These are phyloP conservation scores for Brassica incana DNA, from an alignment of 345 rosid genomes.

Conservation along the genomic window DNA sequence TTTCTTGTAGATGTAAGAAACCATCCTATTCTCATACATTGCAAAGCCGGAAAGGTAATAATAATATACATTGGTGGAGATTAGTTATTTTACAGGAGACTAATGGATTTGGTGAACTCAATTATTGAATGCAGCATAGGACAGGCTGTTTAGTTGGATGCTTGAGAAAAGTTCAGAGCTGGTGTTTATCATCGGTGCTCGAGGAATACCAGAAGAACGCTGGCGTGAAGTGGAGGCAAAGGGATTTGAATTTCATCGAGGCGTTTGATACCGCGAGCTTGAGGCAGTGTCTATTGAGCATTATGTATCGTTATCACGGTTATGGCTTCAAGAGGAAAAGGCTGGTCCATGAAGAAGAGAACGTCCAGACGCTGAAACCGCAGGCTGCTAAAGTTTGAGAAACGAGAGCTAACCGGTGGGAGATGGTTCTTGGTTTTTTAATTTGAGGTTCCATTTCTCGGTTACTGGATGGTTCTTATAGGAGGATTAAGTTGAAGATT, in stretches of 20 bases:
- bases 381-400: slow-evolving; percentile 36
- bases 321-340: slow-evolving; percentile 66
- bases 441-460: neutral
- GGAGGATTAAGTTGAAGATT: neutral
- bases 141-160: slow-evolving; percentile 88
- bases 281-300: slow-evolving; percentile 66
- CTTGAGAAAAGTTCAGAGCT: slow-evolving; percentile 74
- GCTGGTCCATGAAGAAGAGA: slow-evolving; percentile 56
- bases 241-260: slow-evolving; percentile 68
- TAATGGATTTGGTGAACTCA: slow-evolving; percentile 11
- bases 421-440: neutral
- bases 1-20: slow-evolving; percentile 70
- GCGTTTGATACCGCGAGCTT: slow-evolving; percentile 48
- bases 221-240: slow-evolving; percentile 56
- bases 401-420: slow-evolving; percentile 7
- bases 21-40: slow-evolving; percentile 88
- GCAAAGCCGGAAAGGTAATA: slow-evolving; percentile 84
- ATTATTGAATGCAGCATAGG: slow-evolving; percentile 62
- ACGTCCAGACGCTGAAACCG: slow-evolving; percentile 45
- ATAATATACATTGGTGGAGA: neutral
- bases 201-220: slow-evolving; percentile 78
- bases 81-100: neutral
- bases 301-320: slow-evolving; percentile 78
- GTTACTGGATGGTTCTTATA: slow-evolving; percentile 18
- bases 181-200: slow-evolving; percentile 69